A percentile compares a stretch with the other conserved stretches of the same genome.
Conservation (phyloP, 176 grass and related monocot species). For the Miscanthus lutarioriparius region DNA sequence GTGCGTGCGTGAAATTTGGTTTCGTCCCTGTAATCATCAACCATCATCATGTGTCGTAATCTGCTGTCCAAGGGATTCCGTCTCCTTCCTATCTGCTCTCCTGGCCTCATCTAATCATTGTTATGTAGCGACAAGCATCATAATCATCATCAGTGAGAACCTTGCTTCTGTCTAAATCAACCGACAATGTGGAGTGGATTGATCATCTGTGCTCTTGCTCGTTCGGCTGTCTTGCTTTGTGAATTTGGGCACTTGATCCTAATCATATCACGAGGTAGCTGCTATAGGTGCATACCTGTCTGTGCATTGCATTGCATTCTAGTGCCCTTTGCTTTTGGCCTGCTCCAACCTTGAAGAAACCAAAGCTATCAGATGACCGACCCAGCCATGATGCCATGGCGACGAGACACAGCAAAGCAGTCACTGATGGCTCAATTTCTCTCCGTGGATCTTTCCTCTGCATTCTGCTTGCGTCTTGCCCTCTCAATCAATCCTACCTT, state of each 20-base stretch:
- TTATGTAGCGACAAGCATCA: constrained; percentile 15
- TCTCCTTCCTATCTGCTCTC: background rate
- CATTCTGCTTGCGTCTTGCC: background rate
- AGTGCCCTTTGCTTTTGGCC: background rate
- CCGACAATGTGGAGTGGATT: background rate
- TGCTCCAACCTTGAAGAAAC: background rate
- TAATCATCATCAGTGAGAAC: background rate
- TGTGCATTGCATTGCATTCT: too few species aligned
- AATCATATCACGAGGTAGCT: background rate
- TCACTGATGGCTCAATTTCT: too few species aligned
- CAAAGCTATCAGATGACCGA: background rate
- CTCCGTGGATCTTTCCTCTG: too few species aligned
- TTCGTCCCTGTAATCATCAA: background rate
- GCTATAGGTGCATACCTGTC: too few species aligned
- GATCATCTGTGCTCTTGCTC: background rate
- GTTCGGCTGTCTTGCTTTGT: background rate
- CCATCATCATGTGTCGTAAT: background rate
- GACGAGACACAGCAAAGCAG: too few species aligned
- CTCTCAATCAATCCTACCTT: background rate
- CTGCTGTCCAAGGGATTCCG: background rate
- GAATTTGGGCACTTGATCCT: too few species aligned
- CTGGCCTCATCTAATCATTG: constrained; percentile 4
- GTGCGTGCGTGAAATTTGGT: background rate
- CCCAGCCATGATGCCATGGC: background rate
- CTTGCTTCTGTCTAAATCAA: background rate